A percentile compares a stretch with the other conserved stretches of the same genome.
These are phyloP conservation scores for Aspergillus sp. DNA, from an alignment of 2,329 filamentous ascomycete species.

Conservation along the genomic window DNA sequence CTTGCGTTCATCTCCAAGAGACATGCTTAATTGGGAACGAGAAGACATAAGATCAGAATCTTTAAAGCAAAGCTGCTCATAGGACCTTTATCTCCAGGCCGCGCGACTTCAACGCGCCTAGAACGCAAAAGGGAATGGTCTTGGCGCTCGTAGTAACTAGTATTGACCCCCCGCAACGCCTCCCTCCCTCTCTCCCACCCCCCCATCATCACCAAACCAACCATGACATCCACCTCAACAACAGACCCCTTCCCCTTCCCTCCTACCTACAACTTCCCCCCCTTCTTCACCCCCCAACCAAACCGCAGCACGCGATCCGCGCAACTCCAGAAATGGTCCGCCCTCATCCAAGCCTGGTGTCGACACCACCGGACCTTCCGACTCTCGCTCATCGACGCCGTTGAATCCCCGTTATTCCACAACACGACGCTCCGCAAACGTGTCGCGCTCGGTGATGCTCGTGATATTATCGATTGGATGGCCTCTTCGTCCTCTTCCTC, in stretches of 20 bases:
- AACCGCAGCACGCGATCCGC: conserved; percentile 45
- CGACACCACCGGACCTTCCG: conserved; percentile 73
- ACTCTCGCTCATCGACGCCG: conserved; percentile 64
- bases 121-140: too few species aligned
- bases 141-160: too few species aligned
- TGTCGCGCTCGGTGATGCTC: conserved; percentile 54
- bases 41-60: too few species aligned
- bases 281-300: conserved; percentile 52
- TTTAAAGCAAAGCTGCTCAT: too few species aligned
- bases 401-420: conserved; percentile 59
- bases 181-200: neutral
- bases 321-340: conserved; percentile 78
- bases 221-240: conserved; percentile 10
- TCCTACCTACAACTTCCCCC: conserved; percentile 50
- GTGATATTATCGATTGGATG: conserved; percentile 59
- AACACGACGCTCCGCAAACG: conserved; percentile 46
- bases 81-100: too few species aligned
- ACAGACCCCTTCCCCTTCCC: conserved; percentile 39
- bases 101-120: too few species aligned
- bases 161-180: neutral
- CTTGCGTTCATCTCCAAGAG: too few species aligned
- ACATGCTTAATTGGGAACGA: too few species aligned
- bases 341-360: conserved; percentile 81
- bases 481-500: conserved; percentile 28
- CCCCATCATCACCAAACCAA: neutral